Evolutionary conservation across 2,329 filamentous ascomycete species (phyloP), one percentile per base, ranked within the genome.

Genomic region (Arthrobotrys iridis): DNA sequence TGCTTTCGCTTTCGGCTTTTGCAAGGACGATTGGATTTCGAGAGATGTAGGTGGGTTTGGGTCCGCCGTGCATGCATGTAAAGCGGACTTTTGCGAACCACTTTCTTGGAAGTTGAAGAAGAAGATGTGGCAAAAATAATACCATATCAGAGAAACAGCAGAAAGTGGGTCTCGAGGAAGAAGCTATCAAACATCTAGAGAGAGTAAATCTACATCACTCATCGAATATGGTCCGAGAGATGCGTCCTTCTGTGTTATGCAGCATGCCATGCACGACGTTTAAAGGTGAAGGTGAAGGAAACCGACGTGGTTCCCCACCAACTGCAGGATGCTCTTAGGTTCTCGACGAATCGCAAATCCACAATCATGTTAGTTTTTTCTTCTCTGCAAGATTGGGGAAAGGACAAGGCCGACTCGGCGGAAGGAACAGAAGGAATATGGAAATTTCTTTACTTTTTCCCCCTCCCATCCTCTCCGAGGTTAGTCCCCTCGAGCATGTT

Each of bases 111-210:
- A 37, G 40, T 33, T 20, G 58, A 68, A 68, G 64, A 68, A 68
- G 64, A 74, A 74, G 70, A 74, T 74, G 70, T 74, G 62, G 70
- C 70, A 74, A 74, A 74, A n/a, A 59, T 33, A 59, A 62, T 18
- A 22, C 28, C 28, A 48, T 18, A 55, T 26, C 1, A 37, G 24
- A 48, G n/a, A n/a, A n/a, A n/a, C n/a, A 50, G 30, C 30, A 24
- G 46, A 24, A 24, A 37, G 50, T 55, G 50, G 50, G 50, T 55
- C 50, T 26, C 7, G 10, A 1, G 50, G n/a, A n/a, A 37, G 40
- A 20, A 55, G 50, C 50, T 55, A 30, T 37, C 50, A 28, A 55
- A 55, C 50, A 55, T 55, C 50, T 37, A 55, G 10, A 4, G 20
- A 43, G 30, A 22, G 50, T 55, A 55, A 18, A 55, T 55, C 30